These are phyloP conservation scores for Penicillium nordicum DNA, from an alignment of 2,329 filamentous ascomycete species.

Conservation along the genomic window DNA sequence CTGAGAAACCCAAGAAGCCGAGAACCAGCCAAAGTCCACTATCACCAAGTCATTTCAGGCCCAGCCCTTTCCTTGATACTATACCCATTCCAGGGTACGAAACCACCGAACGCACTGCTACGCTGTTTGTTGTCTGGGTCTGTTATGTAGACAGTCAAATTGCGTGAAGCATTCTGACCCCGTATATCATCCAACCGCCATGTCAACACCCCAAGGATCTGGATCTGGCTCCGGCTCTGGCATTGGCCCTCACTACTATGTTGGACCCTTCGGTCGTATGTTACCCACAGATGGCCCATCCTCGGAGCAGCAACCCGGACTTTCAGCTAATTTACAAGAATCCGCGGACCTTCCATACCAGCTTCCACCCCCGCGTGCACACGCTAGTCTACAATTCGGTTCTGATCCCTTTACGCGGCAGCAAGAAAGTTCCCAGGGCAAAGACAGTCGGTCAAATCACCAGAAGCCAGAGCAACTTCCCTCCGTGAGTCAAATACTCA, in stretches of 20 bases:
- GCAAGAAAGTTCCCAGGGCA: conserved; percentile 22
- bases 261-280: conserved; percentile 41
- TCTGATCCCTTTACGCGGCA: conserved; percentile 32
- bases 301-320: conserved; percentile 27
- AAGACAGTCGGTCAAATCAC: neutral
- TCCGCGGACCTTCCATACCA: conserved; percentile 36
- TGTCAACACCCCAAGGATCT: conserved; percentile 24
- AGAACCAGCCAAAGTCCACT: neutral
- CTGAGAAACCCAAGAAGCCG: neutral
- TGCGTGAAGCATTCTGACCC: conserved; percentile 2
- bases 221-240: neutral
- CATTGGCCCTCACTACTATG: conserved; percentile 25
- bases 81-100: neutral
- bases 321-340: conserved; percentile 33
- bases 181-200: conserved; percentile 17
- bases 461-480: conserved; percentile 34
- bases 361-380: conserved; percentile 39
- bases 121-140: neutral
- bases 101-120: neutral
- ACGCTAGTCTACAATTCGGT: conserved; percentile 34
- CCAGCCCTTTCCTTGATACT: neutral
- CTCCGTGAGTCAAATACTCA: conserved; percentile 41
- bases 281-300: conserved; percentile 31
- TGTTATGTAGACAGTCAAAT: conserved; percentile 16
- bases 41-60: neutral